A percentile compares a stretch with the other conserved stretches of the same genome.
phyloP scores from a whole-genome alignment of 2,329 filamentous ascomycete genomes.

The Aureobasidium sp. region DNA sequence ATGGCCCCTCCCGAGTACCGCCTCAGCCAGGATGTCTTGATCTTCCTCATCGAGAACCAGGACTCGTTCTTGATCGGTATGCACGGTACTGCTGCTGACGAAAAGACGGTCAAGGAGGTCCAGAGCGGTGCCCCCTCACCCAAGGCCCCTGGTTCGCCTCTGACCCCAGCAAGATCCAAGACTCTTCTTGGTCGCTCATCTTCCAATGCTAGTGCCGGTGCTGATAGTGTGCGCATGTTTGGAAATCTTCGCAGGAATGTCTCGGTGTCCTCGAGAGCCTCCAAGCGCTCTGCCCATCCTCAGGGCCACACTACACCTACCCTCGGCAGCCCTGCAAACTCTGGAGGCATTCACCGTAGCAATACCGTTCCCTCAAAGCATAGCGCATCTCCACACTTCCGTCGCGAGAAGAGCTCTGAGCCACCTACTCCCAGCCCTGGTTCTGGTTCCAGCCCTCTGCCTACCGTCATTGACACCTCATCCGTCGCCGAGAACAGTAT shows the following conservation, averaged over 20 bases:
- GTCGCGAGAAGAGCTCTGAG: conserved; percentile 41
- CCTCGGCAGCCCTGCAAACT: conserved; percentile 18
- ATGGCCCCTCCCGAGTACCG: conserved; percentile 94
- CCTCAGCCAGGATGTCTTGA: conserved; percentile 90
- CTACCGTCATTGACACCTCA: conserved; percentile 8
- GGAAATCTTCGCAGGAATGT: conserved; percentile 77
- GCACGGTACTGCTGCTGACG: conserved; percentile 97
- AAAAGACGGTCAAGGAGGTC: conserved; percentile 58
- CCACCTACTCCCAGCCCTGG: conserved; percentile 38
- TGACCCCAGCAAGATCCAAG: conserved; percentile 38
- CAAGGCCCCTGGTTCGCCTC: conserved; percentile 38
- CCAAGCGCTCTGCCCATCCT: conserved; percentile 61
- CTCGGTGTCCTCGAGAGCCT: conserved; percentile 84
- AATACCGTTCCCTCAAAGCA: conserved; percentile 94
- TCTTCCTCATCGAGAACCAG: conserved; percentile 97
- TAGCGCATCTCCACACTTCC: conserved; percentile 60
- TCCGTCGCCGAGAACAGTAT: conserved; percentile 12
- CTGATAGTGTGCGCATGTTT: conserved; percentile 75
- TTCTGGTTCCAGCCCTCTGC: conserved; percentile 8
- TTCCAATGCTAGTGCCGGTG: conserved; percentile 81
- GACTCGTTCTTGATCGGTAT: conserved; percentile 98
- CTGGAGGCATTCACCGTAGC: conserved; percentile 53
- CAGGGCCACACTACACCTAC: conserved; percentile 59
- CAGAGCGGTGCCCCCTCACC: conserved; percentile 57
- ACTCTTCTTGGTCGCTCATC: conserved; percentile 61